Evolutionary conservation across 805 yeast genomes (phyloP).

Genomic region (Babjeviella inositovora): DNA sequence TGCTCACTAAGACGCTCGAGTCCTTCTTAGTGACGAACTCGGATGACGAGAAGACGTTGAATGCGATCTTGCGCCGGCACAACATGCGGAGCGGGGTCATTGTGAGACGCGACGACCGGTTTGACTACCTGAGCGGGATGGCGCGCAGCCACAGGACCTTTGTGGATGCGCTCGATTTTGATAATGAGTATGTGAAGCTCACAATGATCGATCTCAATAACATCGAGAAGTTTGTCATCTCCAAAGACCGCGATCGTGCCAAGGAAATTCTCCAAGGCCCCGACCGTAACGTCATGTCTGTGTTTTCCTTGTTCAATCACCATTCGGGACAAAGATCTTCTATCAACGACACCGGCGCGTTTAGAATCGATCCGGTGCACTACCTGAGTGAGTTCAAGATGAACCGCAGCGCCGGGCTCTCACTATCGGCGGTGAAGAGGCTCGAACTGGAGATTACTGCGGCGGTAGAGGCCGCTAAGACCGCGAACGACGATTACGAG

Average conservation of each 20-base stretch:
- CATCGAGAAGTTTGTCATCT: conserved; percentile 43
- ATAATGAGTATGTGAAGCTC: conserved; percentile 36
- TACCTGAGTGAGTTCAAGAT: conserved; percentile 16
- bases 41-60: conserved; percentile 35
- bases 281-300: conserved; percentile 20
- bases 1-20: conserved; percentile 29
- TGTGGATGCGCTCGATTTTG: conserved; percentile 42
- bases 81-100: conserved; percentile 22
- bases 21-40: conserved; percentile 55
- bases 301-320: conserved; percentile 21
- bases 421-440: too few species aligned
- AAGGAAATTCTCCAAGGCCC: conserved; percentile 19
- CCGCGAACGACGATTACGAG: too few species aligned
- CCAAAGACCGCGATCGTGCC: conserved; percentile 34
- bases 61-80: conserved; percentile 12
- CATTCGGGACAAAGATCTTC: conserved; percentile 27
- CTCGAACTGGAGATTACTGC: too few species aligned
- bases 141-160: conserved; percentile 29
- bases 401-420: too few species aligned
- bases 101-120: conserved; percentile 37
- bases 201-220: conserved; percentile 45
- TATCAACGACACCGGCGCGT: conserved; percentile 21
- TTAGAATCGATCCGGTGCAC: conserved; percentile 35
- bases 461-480: too few species aligned
- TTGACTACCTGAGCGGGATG: conserved; percentile 28